phyloP scores from a whole-genome alignment of 768 basidiomycete genomes.

The Gelatoporia subvermispora region DNA sequence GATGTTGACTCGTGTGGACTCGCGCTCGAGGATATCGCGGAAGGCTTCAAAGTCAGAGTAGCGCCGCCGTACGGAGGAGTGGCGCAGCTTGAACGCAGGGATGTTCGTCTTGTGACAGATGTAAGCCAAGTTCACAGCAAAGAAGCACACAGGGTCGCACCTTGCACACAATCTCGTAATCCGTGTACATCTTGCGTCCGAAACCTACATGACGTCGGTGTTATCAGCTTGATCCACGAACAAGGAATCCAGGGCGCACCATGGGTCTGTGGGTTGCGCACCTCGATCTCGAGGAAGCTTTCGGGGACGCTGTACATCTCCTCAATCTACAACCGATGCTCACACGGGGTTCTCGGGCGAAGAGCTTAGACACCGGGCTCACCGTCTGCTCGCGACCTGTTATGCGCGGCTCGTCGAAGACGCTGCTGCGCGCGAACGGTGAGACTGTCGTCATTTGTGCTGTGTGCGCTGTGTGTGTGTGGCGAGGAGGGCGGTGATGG shows the following conservation, averaged over 20 bases:
- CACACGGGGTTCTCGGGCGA: conserved; percentile 20
- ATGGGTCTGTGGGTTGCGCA: conserved; percentile 94
- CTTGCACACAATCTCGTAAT: conserved; percentile 98
- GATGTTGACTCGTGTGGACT: conserved; percentile 96
- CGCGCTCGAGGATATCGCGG: conserved; percentile 95
- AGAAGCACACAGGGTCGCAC: conserved; percentile 35
- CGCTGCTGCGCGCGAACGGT: conserved; percentile 36
- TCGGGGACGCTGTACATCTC: conserved; percentile 99
- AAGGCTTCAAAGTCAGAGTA: conserved; percentile 82
- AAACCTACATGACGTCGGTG: conserved; percentile 51
- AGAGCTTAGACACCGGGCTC: conserved; percentile 9
- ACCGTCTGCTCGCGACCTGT: conserved; percentile 36
- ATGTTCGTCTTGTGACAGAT: conserved; percentile 78
- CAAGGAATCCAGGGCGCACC: conserved; percentile 42
- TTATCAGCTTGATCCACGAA: neutral
- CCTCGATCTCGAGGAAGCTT: conserved; percentile 96
- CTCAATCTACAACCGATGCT: conserved; percentile 63
- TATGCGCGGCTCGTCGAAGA: conserved; percentile 35
- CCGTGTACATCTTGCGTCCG: conserved; percentile 98
- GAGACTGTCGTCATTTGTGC: conserved; percentile 36
- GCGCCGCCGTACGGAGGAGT: conserved; percentile 57
- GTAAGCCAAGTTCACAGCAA: neutral
- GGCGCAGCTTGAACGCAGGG: conserved; percentile 91
- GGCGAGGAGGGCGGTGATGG: neutral
- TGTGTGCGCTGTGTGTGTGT: neutral